Evolutionary conservation across 2,329 filamentous ascomycete species (phyloP).

Genomic region (Diaporthe destruens): DNA sequence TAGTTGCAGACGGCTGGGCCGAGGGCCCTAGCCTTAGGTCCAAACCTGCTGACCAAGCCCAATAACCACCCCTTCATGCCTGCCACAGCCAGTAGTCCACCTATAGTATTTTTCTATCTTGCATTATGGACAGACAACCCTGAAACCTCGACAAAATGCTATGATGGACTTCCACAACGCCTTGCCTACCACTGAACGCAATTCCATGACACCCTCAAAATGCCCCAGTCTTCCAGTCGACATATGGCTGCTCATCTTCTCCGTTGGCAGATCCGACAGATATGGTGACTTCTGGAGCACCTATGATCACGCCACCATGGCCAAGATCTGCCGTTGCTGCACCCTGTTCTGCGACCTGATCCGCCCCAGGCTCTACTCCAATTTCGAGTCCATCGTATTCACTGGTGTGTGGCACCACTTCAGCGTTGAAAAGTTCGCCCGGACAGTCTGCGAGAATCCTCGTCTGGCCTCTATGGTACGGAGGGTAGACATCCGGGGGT

Average conservation of each 20-base stretch:
- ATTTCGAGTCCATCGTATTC: not conserved
- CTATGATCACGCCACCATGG: not conserved
- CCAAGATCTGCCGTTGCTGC: not conserved
- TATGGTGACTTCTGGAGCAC: not conserved
- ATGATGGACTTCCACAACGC: not conserved
- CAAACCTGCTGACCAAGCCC: no score
- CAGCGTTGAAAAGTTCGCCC: not conserved
- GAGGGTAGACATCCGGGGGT: not conserved
- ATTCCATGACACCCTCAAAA: no score
- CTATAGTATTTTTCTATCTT: no score
- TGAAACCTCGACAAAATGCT: not conserved
- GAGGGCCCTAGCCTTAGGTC: no score
- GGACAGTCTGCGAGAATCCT: not conserved
- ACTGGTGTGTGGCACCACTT: not conserved
- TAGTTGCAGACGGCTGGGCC: no score
- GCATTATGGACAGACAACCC: not conserved
- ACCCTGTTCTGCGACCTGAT: not conserved
- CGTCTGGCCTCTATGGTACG: not conserved
- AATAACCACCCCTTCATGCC: no score
- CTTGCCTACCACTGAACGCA: not conserved
- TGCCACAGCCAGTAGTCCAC: no score
- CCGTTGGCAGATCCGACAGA: not conserved
- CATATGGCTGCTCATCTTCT: not conserved
- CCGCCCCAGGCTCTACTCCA: not conserved
- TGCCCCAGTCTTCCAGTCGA: not conserved